Evolutionary conservation across 108 stramenopile genomes (phyloP), one percentile per base, ranked within the genome.

Genomic region (Discostella stelligeroides): DNA sequence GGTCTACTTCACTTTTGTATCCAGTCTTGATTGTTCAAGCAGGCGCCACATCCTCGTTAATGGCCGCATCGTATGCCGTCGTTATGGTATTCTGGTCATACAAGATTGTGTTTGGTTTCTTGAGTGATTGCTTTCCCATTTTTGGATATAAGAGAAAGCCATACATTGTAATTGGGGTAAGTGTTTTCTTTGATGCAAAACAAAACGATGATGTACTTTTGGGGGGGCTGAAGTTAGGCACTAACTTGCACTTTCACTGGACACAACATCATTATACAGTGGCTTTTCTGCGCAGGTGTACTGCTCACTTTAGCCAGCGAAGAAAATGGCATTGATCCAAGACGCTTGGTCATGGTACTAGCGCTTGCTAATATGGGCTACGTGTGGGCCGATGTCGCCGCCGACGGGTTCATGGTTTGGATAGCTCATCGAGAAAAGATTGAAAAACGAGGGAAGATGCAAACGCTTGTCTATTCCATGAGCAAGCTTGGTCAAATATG

Each of bases 111-210:
- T 85, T 81, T 63, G 84, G 84, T 21, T 75, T 85, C 20, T 51
- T 82, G 11, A 61, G 58, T 23, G 84, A 85, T 45, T 80, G 74
- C 48, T 75, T 82, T 43, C 84, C 84, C 1, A 56, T 85, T n/a
- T 70, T 55, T 57, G 84, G 84, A 15, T 82, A 71, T 42, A 82
- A 82, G 43, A 55, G 82, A 25, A 85, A 85, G 63, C 82, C 84
- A 7, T 82, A 85, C 37, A 79, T 85, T 30, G 55, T 68, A 0
- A 63, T 80, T 17, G 84, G 84, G 43, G 55, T 79, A 70, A 62
- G 50, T 56, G 8, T 6, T 55, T 55, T 2, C 7, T 0, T 55
- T 17, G n/a, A n/a, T n/a, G n/a, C n/a, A n/a, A n/a, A n/a, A n/a
- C n/a, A n/a, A n/a, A n/a, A 11, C 23, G 43, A 45, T 17, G 55